Evolutionary conservation across 1,139 yeast genomes (phyloP).

Genomic region (Lodderomyces parapsilosis): DNA sequence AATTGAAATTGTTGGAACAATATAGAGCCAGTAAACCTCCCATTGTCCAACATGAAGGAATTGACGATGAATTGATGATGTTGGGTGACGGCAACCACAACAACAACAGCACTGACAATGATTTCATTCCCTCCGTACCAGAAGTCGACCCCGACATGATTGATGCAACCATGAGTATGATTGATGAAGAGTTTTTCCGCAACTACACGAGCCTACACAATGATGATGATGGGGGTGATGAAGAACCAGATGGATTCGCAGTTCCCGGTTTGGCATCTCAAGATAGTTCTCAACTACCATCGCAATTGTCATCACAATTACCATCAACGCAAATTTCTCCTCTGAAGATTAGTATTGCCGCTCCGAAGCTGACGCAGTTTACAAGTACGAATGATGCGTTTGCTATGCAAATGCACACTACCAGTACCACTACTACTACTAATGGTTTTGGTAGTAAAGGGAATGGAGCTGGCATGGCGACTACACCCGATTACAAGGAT

Average conservation of each 20-base stretch:
- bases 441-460: not conserved
- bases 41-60: constrained; percentile 13
- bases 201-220: constrained; percentile 12
- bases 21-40: constrained; percentile 16
- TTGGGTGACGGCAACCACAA: constrained; percentile 8
- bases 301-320: not conserved
- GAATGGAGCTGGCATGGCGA: constrained; percentile 3
- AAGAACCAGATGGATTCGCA: not conserved
- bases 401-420: too few species aligned
- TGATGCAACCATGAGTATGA: constrained; percentile 2
- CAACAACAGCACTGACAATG: not conserved
- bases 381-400: not conserved
- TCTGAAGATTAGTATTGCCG: not conserved
- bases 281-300: not conserved
- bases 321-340: not conserved
- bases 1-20: constrained; percentile 13
- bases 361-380: constrained; percentile 1
- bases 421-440: too few species aligned
- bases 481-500: constrained; percentile 26
- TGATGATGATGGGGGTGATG: constrained; percentile 7
- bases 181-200: constrained; percentile 13
- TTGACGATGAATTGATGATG: constrained; percentile 16
- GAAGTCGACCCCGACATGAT: constrained; percentile 1
- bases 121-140: not conserved
- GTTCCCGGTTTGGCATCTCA: not conserved